Base-by-base conservation (phyloP, 75 land plant genomes). In the Pinus taeda region DNA sequence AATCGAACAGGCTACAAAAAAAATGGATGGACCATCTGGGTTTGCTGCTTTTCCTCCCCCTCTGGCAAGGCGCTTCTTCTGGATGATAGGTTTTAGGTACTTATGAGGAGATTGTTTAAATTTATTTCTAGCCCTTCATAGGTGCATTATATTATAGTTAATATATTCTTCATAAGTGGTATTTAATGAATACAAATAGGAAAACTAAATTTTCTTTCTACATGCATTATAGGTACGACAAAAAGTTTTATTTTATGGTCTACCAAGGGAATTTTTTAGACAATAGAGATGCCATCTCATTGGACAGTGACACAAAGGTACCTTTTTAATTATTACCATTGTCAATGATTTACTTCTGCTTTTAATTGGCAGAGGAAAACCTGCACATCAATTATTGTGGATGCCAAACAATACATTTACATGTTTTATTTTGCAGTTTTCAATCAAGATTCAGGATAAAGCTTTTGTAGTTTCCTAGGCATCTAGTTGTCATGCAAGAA, bases 1-100 rank as follows among this genome's bases (percentile, higher is more conserved):
- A 67, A 4, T 8, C 69, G 13, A 62, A 63, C 86, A 84, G 86
- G 78, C 66, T 71, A 81, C 82, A 57, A 84, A 81, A 79, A 82
- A 57, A 59, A 81, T 61, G 39, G 74, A 70, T 59, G 86, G 86
- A 57, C 83, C 86, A 77, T 57, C 86, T 61, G 86, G 86, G 21
- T 84, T 77, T 77, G 86, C 86, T 22, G 86, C 82, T 29, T 84
- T 84, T 74, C 86, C 86, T 36, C 84, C 84, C 6, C 84, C 84
- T 6, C 6, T 72, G 17, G 76, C 83, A 56, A 58, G 86, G 15
- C 75, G 75, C 29, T 84, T 84, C 73, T 84, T 84, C 77, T 84
- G 86, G 86, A 76, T 77, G 62, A 81, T 84, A 29, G 86, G 86
- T 17, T 84, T 84, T 45, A 83, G 86, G 86, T 84, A 67, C 5